phyloP scores from a whole-genome alignment of 1,284 basidiomycete genomes.

The Microbotryum violaceum region DNA sequence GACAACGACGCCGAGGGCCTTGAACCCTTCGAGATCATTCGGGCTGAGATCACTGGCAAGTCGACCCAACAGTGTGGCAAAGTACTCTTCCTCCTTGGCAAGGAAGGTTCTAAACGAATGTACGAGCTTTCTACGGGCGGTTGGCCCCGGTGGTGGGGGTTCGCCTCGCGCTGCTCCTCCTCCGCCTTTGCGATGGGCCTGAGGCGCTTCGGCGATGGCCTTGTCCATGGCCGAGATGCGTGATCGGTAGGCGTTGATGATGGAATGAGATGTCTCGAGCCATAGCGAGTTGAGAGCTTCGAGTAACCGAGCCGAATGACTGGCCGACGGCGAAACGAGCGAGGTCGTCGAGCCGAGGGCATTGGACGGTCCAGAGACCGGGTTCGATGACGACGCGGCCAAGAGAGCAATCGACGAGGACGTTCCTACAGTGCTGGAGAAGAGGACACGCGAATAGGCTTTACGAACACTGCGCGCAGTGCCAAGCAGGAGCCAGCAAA shows the following conservation, averaged over 20 bases:
- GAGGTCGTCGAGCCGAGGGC: neutral
- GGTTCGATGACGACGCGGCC: neutral
- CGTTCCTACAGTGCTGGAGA: conserved; percentile 42
- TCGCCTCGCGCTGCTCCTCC: conserved; percentile 17
- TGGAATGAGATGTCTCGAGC: conserved; percentile 82
- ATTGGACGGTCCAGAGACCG: neutral
- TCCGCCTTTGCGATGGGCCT: conserved; percentile 18
- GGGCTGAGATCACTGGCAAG: conserved; percentile 56
- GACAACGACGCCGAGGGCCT: conserved; percentile 53
- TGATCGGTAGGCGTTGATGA: conserved; percentile 76
- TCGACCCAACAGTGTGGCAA: conserved; percentile 64
- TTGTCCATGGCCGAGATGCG: conserved; percentile 59
- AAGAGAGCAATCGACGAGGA: too few species aligned
- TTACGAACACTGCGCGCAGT: conserved; percentile 56
- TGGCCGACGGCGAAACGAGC: neutral
- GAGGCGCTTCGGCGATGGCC: conserved; percentile 29
- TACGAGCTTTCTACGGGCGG: conserved; percentile 58
- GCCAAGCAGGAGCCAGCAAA: conserved; percentile 18
- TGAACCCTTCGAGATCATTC: conserved; percentile 52
- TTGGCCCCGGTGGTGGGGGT: conserved; percentile 48
- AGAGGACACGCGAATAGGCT: conserved; percentile 64
- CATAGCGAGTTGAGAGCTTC: conserved; percentile 71
- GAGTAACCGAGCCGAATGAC: conserved; percentile 5
- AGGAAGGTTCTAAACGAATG: conserved; percentile 80
- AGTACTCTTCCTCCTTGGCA: conserved; percentile 78